A percentile compares a stretch with the other conserved stretches of the same genome.
These are phyloP conservation scores for Podila verticillata DNA, from an alignment of 192 early-diverging fungal species.

Conservation along the genomic window DNA sequence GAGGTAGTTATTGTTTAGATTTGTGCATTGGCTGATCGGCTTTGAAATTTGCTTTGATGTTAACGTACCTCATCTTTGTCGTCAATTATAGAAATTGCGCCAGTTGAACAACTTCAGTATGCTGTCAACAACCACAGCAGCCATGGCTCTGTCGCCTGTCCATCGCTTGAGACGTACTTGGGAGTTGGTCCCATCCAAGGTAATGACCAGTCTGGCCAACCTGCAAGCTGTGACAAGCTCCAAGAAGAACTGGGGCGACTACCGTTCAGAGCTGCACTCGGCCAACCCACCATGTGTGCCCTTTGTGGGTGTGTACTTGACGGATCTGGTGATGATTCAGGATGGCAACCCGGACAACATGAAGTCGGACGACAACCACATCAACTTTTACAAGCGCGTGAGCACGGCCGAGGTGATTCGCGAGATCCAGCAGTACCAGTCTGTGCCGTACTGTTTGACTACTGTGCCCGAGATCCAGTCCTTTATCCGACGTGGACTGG, in stretches of 20 bases:
- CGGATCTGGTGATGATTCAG: constrained; percentile 94
- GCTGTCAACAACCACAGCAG: constrained; percentile 89
- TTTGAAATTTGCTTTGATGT: background rate
- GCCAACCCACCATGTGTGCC: constrained; percentile 88
- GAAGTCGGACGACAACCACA: constrained; percentile 65
- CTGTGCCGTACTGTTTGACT: constrained; percentile 81
- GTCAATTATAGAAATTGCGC: constrained; percentile 68
- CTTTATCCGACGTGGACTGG: constrained; percentile 75
- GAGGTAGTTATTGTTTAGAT: constrained; percentile 61
- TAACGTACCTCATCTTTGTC: background rate
- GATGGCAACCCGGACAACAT: constrained; percentile 88
- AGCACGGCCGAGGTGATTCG: constrained; percentile 92
- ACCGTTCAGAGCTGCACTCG: constrained; percentile 85
- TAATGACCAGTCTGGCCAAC: constrained; percentile 65
- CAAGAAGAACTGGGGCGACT: constrained; percentile 84
- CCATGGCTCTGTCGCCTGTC: constrained; percentile 88
- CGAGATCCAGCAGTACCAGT: constrained; percentile 93
- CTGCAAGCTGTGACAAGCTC: constrained; percentile 84
- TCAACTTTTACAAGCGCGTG: constrained; percentile 94
- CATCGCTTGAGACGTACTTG: constrained; percentile 92
- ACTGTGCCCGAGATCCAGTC: constrained; percentile 88
- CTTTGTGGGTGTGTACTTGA: constrained; percentile 84
- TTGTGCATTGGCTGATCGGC: background rate
- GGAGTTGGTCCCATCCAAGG: constrained; percentile 73
- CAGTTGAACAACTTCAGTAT: constrained; percentile 95